Percentiles rank a stretch among this genome's conserved stretches.
phyloP scores from a whole-genome alignment of 2,329 filamentous ascomycete species.

The Claviceps sorghi region DNA sequence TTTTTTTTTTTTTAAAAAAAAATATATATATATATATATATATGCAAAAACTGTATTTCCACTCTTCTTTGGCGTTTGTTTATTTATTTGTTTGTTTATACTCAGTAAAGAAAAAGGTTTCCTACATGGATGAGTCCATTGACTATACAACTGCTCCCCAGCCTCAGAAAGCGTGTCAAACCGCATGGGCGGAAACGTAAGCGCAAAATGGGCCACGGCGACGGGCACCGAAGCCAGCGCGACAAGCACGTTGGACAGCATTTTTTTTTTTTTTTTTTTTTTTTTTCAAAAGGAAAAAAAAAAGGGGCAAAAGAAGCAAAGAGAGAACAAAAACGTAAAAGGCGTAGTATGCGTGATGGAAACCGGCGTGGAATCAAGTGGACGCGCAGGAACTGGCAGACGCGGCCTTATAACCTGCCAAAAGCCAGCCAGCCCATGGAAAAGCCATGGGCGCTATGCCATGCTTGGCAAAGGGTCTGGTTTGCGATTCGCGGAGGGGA shows the following conservation, averaged over 20 bases:
- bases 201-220: conserved; percentile 32
- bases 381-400: too few relatives aligned
- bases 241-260: conserved; percentile 19
- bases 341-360: too few relatives aligned
- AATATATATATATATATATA: background rate
- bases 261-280: conserved; percentile 6
- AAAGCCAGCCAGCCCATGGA: too few relatives aligned
- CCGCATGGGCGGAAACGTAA: conserved; percentile 34
- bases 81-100: background rate
- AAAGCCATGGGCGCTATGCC: too few relatives aligned
- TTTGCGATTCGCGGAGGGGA: too few relatives aligned
- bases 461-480: too few relatives aligned
- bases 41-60: too few relatives aligned
- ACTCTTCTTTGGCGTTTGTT: background rate
- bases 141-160: conserved; percentile 26
- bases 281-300: too few relatives aligned
- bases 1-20: background rate
- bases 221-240: conserved; percentile 21
- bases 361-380: too few relatives aligned
- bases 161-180: conserved; percentile 28
- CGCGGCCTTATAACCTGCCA: too few relatives aligned
- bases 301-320: too few relatives aligned
- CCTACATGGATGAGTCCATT: conserved; percentile 39
- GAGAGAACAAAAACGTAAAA: too few relatives aligned
- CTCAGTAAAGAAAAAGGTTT: background rate